Conservation (phyloP, 768 basidiomycete genomes). For the Mycena indigotica region DNA sequence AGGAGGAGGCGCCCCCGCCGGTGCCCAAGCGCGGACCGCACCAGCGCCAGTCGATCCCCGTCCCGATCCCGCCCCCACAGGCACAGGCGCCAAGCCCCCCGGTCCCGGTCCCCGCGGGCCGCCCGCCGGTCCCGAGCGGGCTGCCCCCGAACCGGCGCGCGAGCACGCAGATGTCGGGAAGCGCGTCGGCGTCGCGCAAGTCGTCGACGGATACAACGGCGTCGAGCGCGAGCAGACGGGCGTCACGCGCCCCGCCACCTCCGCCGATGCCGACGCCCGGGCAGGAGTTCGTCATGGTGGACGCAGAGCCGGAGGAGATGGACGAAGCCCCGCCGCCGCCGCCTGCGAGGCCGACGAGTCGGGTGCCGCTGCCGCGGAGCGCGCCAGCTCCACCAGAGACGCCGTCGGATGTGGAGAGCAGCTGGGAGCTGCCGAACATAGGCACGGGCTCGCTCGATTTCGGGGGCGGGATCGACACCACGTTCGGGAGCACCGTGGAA, state of each 20-base stretch:
- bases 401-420: constrained; percentile 29
- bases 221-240: constrained; percentile 21
- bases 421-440: constrained; percentile 68
- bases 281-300: constrained; percentile 64
- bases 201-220: constrained; percentile 36
- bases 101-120: constrained; percentile 36
- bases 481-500: no score
- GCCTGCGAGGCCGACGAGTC: constrained; percentile 23
- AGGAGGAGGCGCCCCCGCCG: constrained; percentile 55
- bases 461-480: constrained; percentile 35
- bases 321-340: constrained; percentile 50
- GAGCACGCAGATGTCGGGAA: constrained; percentile 38
- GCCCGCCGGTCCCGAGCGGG: constrained; percentile 40
- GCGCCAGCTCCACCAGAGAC: constrained; percentile 41
- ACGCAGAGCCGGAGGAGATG: constrained; percentile 38
- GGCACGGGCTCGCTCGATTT: constrained; percentile 59
- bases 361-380: constrained; percentile 41
- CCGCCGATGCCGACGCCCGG: no score
- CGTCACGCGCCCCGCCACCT: constrained; percentile 27
- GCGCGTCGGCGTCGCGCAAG: constrained; percentile 33
- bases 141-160: constrained; percentile 40
- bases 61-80: constrained; percentile 24
- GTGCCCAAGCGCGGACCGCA: constrained; percentile 51
- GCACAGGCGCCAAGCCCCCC: constrained; percentile 49
- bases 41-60: no score